Percentiles rank a stretch among this genome's conserved stretches.
Evolutionary conservation across 1,284 basidiomycete species (phyloP).

Genomic region (Fistulina hepatica): DNA sequence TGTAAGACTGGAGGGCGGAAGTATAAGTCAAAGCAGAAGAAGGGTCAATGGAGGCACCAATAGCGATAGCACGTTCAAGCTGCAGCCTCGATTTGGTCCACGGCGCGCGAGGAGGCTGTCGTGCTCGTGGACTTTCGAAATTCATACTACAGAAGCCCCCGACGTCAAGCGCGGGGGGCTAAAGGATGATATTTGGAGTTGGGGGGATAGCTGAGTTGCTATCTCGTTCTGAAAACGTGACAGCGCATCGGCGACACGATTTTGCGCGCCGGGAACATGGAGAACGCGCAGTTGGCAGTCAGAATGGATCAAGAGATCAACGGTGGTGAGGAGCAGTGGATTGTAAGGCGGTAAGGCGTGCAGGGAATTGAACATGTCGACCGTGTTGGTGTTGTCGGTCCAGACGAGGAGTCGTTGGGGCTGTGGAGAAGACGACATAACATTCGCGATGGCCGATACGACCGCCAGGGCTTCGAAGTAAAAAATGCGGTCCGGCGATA

Average conservation of each 20-base stretch:
- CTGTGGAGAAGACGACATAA: background rate
- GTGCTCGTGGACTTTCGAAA: slow-evolving; percentile 4
- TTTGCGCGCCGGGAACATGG: slow-evolving; percentile 14
- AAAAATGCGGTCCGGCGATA: slow-evolving; percentile 6
- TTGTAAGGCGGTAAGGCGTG: slow-evolving; percentile 8
- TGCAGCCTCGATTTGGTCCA: slow-evolving; percentile 25
- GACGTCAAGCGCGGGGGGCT: slow-evolving; percentile 21
- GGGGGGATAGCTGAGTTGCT: background rate
- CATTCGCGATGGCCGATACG: background rate
- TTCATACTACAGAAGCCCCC: slow-evolving; percentile 20
- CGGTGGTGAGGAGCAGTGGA: slow-evolving; percentile 6
- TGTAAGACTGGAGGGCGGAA: slow-evolving; percentile 27
- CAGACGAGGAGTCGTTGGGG: slow-evolving; percentile 5
- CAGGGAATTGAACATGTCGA: slow-evolving; percentile 11
- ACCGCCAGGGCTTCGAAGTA: slow-evolving; percentile 9
- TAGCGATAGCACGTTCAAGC: slow-evolving; percentile 22
- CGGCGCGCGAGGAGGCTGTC: slow-evolving; percentile 18
- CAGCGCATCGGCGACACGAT: slow-evolving; percentile 16
- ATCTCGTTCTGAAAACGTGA: slow-evolving; percentile 7
- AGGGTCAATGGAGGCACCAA: slow-evolving; percentile 24
- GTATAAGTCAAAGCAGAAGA: slow-evolving; percentile 22
- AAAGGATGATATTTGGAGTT: slow-evolving; percentile 11
- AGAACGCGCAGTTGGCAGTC: slow-evolving; percentile 12
- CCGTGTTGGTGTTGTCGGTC: slow-evolving; percentile 11
- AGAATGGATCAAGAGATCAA: slow-evolving; percentile 5